Evolutionary conservation across 169 alveolate genomes (phyloP).

Genomic region (Cryptosporidium xiaoi): DNA sequence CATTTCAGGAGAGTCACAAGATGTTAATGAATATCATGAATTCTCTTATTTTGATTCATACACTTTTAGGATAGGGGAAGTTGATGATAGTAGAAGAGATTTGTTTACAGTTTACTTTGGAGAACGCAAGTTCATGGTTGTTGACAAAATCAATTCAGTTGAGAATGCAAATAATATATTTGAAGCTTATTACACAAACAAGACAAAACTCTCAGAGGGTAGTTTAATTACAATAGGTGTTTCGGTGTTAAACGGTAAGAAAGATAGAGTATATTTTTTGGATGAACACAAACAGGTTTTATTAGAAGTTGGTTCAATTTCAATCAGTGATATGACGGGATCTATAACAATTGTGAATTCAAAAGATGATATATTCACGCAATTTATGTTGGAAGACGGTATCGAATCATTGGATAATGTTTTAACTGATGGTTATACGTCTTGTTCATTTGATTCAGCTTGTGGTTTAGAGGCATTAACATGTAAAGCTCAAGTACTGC

Average conservation of each 20-base stretch:
- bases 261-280: not conserved
- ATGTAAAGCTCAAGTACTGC: constrained; percentile 29
- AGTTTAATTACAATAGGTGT: not conserved
- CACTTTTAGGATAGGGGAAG: not conserved
- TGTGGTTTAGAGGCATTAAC: constrained; percentile 18
- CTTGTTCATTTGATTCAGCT: constrained; percentile 50
- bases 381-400: constrained; percentile 21
- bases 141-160: not conserved
- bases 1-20: not conserved
- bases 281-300: not conserved
- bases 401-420: not conserved
- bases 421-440: constrained; percentile 12
- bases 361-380: constrained; percentile 18
- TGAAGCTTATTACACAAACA: constrained; percentile 19
- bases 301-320: not conserved
- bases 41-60: constrained; percentile 15
- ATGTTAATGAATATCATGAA: not conserved
- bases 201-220: not conserved
- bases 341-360: not conserved
- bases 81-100: not conserved
- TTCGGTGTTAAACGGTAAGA: not conserved
- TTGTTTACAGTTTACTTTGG: constrained; percentile 13
- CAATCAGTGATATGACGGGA: not conserved
- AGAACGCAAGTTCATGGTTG: not conserved
- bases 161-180: not conserved